A percentile compares a stretch with the other conserved stretches of the same genome.
phyloP scores from a whole-genome alignment of 257 asterid genomes.

The Ophiorrhiza pumila region DNA sequence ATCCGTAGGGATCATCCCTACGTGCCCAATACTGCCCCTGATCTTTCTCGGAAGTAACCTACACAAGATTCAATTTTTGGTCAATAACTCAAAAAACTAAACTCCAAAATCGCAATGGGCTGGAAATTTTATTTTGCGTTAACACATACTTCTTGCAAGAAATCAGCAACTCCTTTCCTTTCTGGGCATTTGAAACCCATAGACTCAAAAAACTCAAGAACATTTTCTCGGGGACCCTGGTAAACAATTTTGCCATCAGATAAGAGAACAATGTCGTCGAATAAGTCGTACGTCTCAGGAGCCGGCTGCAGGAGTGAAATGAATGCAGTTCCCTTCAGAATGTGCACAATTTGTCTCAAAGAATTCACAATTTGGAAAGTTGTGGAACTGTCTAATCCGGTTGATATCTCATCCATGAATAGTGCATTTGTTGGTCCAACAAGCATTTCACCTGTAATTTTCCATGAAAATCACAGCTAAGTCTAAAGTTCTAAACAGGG shows the following conservation, averaged over 20 bases:
- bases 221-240: constrained; percentile 38
- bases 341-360: constrained; percentile 34
- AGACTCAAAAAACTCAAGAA: constrained; percentile 33
- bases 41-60: constrained; percentile 42
- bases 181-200: constrained; percentile 45
- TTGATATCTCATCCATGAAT: constrained; percentile 44
- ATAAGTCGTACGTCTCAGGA: constrained; percentile 36
- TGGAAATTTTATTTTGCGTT: neutral
- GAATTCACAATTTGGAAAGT: constrained; percentile 42
- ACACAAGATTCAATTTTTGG: neutral
- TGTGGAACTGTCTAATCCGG: constrained; percentile 46
- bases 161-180: constrained; percentile 44
- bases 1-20: constrained; percentile 29
- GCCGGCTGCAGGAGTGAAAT: constrained; percentile 45
- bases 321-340: constrained; percentile 40
- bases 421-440: constrained; percentile 40
- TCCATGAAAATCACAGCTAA: neutral
- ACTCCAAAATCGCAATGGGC: neutral
- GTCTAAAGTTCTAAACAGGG: neutral
- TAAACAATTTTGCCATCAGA: constrained; percentile 34
- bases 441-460: constrained; percentile 34
- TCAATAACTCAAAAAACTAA: neutral
- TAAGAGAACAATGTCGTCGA: constrained; percentile 40
- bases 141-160: constrained; percentile 39
- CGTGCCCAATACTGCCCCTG: constrained; percentile 34